Conservation (phyloP, 2,329 filamentous ascomycete genomes). For the Hypoxylon sp. region DNA sequence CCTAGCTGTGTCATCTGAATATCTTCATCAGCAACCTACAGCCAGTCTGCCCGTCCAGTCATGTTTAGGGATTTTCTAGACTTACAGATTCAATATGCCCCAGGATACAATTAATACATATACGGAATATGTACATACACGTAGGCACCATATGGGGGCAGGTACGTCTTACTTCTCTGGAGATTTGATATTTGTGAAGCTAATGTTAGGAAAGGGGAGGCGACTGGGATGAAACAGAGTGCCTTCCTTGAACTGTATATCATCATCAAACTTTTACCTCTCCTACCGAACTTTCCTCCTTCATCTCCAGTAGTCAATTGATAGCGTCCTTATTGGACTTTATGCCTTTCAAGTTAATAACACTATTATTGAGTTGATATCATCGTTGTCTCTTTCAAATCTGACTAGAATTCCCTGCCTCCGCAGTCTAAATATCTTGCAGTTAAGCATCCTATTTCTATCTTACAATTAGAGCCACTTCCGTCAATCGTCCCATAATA, state of each 20-base stretch:
- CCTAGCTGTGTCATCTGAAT: not conserved
- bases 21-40: not conserved
- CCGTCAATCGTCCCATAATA: not conserved
- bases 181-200: not conserved
- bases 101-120: not conserved
- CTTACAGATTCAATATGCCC: too few species aligned
- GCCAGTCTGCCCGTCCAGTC: too few species aligned
- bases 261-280: not conserved
- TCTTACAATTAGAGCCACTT: not conserved
- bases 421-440: not conserved
- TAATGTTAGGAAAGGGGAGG: not conserved
- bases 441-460: not conserved
- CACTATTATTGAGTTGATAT: too few species aligned
- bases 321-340: not conserved
- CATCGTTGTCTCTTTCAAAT: too few species aligned
- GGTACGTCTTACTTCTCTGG: not conserved
- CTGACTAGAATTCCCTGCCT: not conserved
- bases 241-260: slow-evolving; percentile 9
- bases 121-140: too few species aligned
- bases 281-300: not conserved
- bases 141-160: too few species aligned
- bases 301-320: not conserved
- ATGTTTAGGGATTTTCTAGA: too few species aligned
- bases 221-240: not conserved
- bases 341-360: too few species aligned